Percentiles rank a stretch among this genome's conserved stretches.
Conservation (phyloP, 225 moss, liverwort and hornwort species). For the Neckera pumila region DNA sequence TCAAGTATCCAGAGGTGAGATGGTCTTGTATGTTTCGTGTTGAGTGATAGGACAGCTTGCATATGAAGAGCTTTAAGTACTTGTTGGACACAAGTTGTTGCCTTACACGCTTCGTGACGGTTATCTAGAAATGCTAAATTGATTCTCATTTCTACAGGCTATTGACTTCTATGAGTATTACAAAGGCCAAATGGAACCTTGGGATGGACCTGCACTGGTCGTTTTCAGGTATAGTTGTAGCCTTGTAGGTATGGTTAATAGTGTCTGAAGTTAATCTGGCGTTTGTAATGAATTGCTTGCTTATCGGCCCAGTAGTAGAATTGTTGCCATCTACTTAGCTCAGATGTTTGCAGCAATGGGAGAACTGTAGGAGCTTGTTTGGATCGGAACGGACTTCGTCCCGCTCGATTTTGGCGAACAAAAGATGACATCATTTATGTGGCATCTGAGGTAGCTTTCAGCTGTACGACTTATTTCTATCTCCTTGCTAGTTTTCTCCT, state of each 20-base stretch:
- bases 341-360: conserved; percentile 28
- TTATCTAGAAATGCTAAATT: not conserved
- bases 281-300: not conserved
- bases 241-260: not conserved
- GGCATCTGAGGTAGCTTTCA: conserved; percentile 65
- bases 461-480: not conserved
- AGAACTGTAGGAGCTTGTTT: conserved; percentile 85
- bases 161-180: conserved; percentile 81
- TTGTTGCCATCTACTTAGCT: not conserved
- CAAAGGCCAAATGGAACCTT: conserved; percentile 94
- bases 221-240: conserved; percentile 52
- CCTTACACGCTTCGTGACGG: not conserved
- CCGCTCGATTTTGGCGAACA: conserved; percentile 84
- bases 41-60: not conserved
- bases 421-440: conserved; percentile 75
- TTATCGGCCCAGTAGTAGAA: not conserved
- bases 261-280: not conserved
- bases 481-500: not conserved
- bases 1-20: conserved; percentile 77
- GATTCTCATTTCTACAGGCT: conserved; percentile 11
- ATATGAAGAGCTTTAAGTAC: not conserved
- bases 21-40: not conserved
- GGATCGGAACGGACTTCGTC: conserved; percentile 87
- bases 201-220: conserved; percentile 87
- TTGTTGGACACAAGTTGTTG: not conserved